Percentiles rank a stretch among this genome's conserved stretches.
phyloP scores from a whole-genome alignment of 108 stramenopile species.

The Cyclotella cryptica region DNA sequence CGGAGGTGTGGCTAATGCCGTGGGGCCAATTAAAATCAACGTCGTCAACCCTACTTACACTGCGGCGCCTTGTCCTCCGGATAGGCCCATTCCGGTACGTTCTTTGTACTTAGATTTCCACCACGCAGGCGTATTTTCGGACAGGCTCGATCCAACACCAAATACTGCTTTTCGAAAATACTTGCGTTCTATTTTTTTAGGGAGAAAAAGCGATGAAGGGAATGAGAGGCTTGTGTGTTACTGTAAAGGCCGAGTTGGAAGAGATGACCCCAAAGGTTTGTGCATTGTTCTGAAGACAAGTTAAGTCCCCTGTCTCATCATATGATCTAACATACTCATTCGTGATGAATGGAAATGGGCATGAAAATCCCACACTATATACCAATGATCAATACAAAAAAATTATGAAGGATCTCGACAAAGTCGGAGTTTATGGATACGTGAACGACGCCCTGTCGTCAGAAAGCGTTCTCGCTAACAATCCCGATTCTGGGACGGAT shows the following conservation, averaged over 20 bases:
- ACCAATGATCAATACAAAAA: neutral
- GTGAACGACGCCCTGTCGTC: constrained; percentile 76
- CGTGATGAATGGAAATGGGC: too few species aligned
- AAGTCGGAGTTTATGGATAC: constrained; percentile 86
- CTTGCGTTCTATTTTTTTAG: neutral
- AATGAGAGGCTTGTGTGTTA: constrained; percentile 89
- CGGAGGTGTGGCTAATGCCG: constrained; percentile 60
- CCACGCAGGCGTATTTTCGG: neutral
- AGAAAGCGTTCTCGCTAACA: constrained; percentile 91
- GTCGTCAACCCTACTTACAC: constrained; percentile 75
- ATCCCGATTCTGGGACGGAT: constrained; percentile 90
- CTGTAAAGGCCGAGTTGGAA: constrained; percentile 74
- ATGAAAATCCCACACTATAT: neutral
- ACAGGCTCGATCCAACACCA: neutral
- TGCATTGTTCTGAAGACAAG: neutral
- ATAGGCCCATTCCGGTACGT: constrained; percentile 81
- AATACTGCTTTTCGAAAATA: neutral
- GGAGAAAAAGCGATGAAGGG: constrained; percentile 96
- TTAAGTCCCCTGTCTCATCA: neutral
- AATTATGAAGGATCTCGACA: constrained; percentile 60
- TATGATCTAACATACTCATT: neutral
- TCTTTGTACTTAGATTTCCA: neutral
- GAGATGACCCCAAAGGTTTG: constrained; percentile 54
- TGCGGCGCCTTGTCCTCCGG: constrained; percentile 80
- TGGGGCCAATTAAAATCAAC: constrained; percentile 89